These are phyloP conservation scores for Rhynchosporium agropyri DNA, from an alignment of 2,329 filamentous ascomycete species.

Conservation along the genomic window DNA sequence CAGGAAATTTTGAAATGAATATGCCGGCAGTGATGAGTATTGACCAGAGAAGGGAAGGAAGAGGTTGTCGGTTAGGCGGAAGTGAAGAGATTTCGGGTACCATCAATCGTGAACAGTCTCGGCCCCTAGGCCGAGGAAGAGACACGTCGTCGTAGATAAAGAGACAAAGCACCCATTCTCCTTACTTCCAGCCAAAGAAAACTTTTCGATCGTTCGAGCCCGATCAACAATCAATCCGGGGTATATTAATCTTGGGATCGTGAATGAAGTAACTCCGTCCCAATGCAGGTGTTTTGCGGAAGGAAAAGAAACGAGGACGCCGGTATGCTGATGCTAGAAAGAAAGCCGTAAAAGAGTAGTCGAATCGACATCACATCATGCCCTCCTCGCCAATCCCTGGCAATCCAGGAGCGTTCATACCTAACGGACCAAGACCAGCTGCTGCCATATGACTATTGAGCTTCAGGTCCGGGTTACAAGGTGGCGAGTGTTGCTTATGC, in stretches of 20 bases:
- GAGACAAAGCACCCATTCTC: slow-evolving; percentile 23
- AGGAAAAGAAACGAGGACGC: slow-evolving; percentile 28
- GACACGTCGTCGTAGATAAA: slow-evolving; percentile 18
- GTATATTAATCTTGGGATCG: slow-evolving; percentile 39
- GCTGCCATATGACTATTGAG: slow-evolving; percentile 43
- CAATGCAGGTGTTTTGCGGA: slow-evolving; percentile 35
- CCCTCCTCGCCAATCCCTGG: slow-evolving; percentile 58
- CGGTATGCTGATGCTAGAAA: slow-evolving; percentile 24
- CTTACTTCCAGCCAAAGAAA: slow-evolving; percentile 32
- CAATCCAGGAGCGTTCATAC: slow-evolving; percentile 48
- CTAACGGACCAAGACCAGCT: slow-evolving; percentile 38
- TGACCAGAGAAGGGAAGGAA: slow-evolving; percentile 29
- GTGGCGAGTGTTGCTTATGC: slow-evolving; percentile 81
- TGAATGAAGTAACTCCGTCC: slow-evolving; percentile 37
- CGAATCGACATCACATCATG: slow-evolving; percentile 41
- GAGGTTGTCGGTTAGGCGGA: slow-evolving; percentile 17
- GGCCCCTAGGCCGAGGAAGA: slow-evolving; percentile 4
- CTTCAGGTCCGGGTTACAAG: slow-evolving; percentile 83
- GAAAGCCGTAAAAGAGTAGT: slow-evolving; percentile 24
- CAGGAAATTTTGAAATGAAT: slow-evolving; percentile 22
- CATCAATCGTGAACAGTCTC: slow-evolving; percentile 18
- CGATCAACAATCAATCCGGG: slow-evolving; percentile 41
- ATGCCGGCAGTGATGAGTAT: slow-evolving; percentile 23
- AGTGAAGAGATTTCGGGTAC: slow-evolving; percentile 9
- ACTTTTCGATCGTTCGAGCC: slow-evolving; percentile 26